Conservation (phyloP, 495 filamentous ascomycete species). For the Pyrenopolyporus hunteri region DNA sequence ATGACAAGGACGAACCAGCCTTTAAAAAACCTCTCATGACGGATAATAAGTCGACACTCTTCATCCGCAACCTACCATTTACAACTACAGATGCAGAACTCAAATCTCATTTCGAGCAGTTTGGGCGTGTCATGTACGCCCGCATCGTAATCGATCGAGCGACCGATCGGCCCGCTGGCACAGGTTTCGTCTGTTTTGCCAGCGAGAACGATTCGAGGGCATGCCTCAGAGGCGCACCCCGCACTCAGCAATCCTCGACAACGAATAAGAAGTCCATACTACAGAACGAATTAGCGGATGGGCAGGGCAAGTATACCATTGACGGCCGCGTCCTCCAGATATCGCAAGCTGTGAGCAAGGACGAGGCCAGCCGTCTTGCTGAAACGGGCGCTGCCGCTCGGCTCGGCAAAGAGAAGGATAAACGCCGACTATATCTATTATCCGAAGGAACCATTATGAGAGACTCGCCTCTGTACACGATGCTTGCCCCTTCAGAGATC, state of each 20-base stretch:
- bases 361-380: constrained; percentile 75
- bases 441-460: constrained; percentile 80
- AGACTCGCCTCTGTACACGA: constrained; percentile 73
- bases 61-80: constrained; percentile 95
- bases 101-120: constrained; percentile 80
- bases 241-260: constrained; percentile 50
- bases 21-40: constrained; percentile 47
- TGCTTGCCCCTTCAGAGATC: constrained; percentile 78
- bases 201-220: constrained; percentile 70
- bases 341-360: constrained; percentile 79
- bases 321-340: constrained; percentile 87
- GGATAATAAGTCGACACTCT: constrained; percentile 75
- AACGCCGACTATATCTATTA: constrained; percentile 88
- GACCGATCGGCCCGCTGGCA: constrained; percentile 85
- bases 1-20: constrained; percentile 46
- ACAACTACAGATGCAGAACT: constrained; percentile 78
- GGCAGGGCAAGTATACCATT: constrained; percentile 81
- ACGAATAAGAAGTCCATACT: constrained; percentile 76
- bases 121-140: constrained; percentile 85
- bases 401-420: constrained; percentile 79
- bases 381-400: constrained; percentile 68
- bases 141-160: constrained; percentile 83
- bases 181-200: constrained; percentile 94
- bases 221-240: constrained; percentile 78
- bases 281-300: constrained; percentile 78